These are phyloP conservation scores for Lolium perenne DNA, from an alignment of 176 grass and related monocot genomes.

Conservation along the genomic window DNA sequence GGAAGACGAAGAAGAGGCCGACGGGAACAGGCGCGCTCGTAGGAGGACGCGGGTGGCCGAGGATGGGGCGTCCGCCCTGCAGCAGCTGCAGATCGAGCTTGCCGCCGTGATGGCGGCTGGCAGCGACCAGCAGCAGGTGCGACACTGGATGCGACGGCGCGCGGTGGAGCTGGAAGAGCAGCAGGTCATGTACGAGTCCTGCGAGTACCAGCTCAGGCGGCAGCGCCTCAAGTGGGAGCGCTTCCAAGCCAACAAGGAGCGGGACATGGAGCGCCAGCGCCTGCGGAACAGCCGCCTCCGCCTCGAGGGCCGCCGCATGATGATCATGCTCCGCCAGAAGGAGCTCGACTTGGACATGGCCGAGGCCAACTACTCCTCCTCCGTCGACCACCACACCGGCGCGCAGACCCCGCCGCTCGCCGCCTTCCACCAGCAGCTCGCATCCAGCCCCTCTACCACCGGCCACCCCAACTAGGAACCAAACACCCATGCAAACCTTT, in stretches of 20 bases:
- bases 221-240: slow-evolving; percentile 82
- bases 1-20: slow-evolving; percentile 42
- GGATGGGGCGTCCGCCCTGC: slow-evolving; percentile 37
- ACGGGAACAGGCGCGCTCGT: slow-evolving; percentile 21
- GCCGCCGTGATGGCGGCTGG: slow-evolving; percentile 30
- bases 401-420: not conserved
- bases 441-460: slow-evolving; percentile 51
- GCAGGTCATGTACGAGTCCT: slow-evolving; percentile 52
- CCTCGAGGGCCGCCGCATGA: slow-evolving; percentile 74
- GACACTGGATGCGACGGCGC: slow-evolving; percentile 62
- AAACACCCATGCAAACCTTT: not conserved
- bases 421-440: slow-evolving; percentile 22
- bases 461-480: slow-evolving; percentile 38
- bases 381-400: slow-evolving; percentile 35
- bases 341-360: slow-evolving; percentile 61
- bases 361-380: slow-evolving; percentile 48
- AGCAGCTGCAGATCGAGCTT: slow-evolving; percentile 68
- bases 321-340: slow-evolving; percentile 74
- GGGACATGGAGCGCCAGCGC: slow-evolving; percentile 70
- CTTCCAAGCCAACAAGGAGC: slow-evolving; percentile 75
- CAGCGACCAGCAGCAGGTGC: slow-evolving; percentile 45
- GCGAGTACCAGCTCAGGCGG: slow-evolving; percentile 55
- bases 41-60: not conserved
- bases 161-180: slow-evolving; percentile 76
- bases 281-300: slow-evolving; percentile 63